These are phyloP conservation scores for Basidiobolus meristosporus DNA, from an alignment of 371 early-diverging fungal species.

Conservation along the genomic window DNA sequence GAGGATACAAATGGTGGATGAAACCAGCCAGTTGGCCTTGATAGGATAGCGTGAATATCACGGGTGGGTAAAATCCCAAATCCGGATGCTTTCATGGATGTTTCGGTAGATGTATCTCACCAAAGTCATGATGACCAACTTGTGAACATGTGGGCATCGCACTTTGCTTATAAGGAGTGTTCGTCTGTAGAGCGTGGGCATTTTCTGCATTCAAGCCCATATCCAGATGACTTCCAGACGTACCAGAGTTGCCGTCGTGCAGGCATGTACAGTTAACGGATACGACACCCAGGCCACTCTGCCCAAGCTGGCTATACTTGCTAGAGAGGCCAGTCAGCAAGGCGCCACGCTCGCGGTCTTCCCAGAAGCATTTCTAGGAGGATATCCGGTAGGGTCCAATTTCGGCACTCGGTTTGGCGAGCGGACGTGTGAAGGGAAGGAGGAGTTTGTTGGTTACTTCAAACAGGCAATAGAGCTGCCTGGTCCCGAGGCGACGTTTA, in stretches of 20 bases:
- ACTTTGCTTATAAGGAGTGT: too few species aligned
- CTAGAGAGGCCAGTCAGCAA: slow-evolving; percentile 2
- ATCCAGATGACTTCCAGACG: too few species aligned
- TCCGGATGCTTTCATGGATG: too few species aligned
- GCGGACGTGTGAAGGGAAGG: slow-evolving; percentile 5
- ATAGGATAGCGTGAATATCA: too few species aligned
- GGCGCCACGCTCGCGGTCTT: slow-evolving; percentile 4
- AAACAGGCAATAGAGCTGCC: slow-evolving; percentile 5
- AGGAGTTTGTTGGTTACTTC: slow-evolving; percentile 4
- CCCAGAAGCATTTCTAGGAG: slow-evolving; percentile 8
- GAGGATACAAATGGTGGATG: too few species aligned
- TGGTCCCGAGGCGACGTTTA: slow-evolving; percentile 3
- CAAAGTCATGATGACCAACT: too few species aligned
- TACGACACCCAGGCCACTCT: slow-evolving; percentile 5
- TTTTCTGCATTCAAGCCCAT: too few species aligned
- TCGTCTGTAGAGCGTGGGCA: too few species aligned
- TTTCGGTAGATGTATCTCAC: too few species aligned
- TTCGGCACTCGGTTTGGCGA: slow-evolving; percentile 5
- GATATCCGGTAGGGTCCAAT: slow-evolving; percentile 6
- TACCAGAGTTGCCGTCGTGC: slow-evolving; percentile 7
- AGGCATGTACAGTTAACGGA: slow-evolving; percentile 4
- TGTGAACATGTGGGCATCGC: too few species aligned
- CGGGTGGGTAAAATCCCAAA: too few species aligned
- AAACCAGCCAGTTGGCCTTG: too few species aligned
- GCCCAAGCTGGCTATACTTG: slow-evolving; percentile 4